Evolutionary conservation across 2,329 filamentous ascomycete genomes (phyloP).

Genomic region (Paecilomyces fulvus): DNA sequence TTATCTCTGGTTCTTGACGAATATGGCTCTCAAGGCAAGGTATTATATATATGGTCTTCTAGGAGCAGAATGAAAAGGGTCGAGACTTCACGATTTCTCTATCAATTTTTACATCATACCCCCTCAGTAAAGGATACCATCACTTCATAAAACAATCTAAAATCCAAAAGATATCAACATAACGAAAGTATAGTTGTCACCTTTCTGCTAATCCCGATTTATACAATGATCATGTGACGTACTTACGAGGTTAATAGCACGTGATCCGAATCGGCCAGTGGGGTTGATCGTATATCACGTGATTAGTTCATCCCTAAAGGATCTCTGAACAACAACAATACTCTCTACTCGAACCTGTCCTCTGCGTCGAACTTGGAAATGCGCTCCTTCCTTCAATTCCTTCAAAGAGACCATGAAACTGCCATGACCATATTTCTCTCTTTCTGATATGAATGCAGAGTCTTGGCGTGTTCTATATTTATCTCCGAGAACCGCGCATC

Average conservation of each 20-base stretch:
- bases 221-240: not conserved
- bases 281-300: not conserved
- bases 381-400: not conserved
- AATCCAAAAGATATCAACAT: too few relatives aligned
- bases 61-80: too few relatives aligned
- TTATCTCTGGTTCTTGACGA: not conserved
- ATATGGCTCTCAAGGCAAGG: too few relatives aligned
- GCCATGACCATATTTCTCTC: not conserved
- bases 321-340: not conserved
- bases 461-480: conserved; percentile 8
- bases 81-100: too few relatives aligned
- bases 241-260: not conserved
- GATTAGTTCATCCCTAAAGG: not conserved
- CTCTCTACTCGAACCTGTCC: not conserved
- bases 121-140: too few relatives aligned
- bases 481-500: conserved; percentile 24
- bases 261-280: not conserved
- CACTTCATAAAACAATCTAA: too few relatives aligned
- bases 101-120: too few relatives aligned
- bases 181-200: too few relatives aligned
- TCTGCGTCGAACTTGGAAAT: not conserved
- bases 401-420: not conserved
- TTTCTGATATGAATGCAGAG: not conserved
- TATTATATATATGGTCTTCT: too few relatives aligned
- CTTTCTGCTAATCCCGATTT: too few relatives aligned